Conservation (phyloP, 1,139 yeast species). For the Lodderomyces parapsilosis region DNA sequence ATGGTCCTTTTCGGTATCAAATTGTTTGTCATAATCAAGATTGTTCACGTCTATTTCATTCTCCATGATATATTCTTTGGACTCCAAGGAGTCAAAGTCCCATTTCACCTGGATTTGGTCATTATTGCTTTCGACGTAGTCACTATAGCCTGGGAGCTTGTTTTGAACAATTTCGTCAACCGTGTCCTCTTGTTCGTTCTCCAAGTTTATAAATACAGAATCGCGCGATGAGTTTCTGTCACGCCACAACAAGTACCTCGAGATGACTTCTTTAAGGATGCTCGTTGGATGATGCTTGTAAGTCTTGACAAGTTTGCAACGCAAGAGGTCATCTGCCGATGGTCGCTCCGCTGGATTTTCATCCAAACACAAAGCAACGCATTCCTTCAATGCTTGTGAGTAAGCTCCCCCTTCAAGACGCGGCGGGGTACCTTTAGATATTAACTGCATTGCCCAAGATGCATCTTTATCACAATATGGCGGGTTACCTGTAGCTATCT, state of each 20-base stretch:
- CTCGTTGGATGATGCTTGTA: constrained; percentile 61
- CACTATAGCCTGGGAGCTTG: constrained; percentile 16
- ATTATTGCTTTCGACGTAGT: constrained; percentile 17
- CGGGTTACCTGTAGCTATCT: constrained; percentile 95
- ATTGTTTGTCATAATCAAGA: constrained; percentile 34
- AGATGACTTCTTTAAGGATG: constrained; percentile 71
- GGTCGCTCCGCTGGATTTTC: constrained; percentile 91
- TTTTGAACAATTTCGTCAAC: constrained; percentile 16
- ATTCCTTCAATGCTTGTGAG: constrained; percentile 74
- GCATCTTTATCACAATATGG: constrained; percentile 97
- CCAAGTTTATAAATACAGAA: constrained; percentile 37
- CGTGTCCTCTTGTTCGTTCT: constrained; percentile 24
- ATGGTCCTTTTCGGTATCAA: constrained; percentile 24
- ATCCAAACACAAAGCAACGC: constrained; percentile 87
- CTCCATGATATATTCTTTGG: constrained; percentile 69
- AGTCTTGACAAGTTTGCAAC: constrained; percentile 66
- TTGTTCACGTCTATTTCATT: constrained; percentile 56
- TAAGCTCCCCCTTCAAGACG: constrained; percentile 88
- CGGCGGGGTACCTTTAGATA: constrained; percentile 92
- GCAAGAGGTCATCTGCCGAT: constrained; percentile 78
- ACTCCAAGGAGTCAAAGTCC: constrained; percentile 81
- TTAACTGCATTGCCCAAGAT: constrained; percentile 89
- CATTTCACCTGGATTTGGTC: constrained; percentile 68
- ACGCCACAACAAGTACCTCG: constrained; percentile 79
- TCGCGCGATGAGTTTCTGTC: constrained; percentile 59